Percentiles rank a stretch among this genome's conserved stretches.
Evolutionary conservation across 31 red algal genomes (phyloP).

Genomic region (Porphyra umbilicalis): DNA sequence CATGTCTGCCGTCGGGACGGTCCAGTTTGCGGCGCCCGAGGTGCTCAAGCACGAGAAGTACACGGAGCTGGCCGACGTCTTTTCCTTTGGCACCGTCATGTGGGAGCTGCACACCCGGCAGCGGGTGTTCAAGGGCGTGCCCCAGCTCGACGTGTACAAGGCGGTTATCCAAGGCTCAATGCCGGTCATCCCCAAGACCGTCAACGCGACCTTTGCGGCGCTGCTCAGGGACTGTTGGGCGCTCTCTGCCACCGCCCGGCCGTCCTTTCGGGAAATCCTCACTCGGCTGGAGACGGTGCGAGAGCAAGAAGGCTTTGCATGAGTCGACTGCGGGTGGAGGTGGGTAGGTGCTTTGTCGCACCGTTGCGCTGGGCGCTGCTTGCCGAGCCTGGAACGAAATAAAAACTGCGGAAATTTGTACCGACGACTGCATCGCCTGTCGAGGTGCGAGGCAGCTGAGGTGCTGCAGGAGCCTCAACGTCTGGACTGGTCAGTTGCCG

Average conservation of each 20-base stretch:
- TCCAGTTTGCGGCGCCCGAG: constrained; percentile 93
- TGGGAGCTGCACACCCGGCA: constrained; percentile 83
- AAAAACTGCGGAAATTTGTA: no score
- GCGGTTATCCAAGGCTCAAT: constrained; percentile 48
- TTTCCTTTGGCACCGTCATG: constrained; percentile 90
- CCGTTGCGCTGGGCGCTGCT: no score
- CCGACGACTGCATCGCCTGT: no score
- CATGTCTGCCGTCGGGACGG: constrained; percentile 86
- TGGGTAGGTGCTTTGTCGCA: not conserved
- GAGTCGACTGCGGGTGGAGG: not conserved
- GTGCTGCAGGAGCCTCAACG: no score
- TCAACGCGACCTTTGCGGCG: constrained; percentile 29
- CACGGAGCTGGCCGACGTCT: constrained; percentile 87
- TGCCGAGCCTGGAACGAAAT: no score
- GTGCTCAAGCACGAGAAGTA: constrained; percentile 91
- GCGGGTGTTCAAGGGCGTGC: constrained; percentile 50
- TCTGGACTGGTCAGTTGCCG: no score
- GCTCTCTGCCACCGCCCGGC: constrained; percentile 28
- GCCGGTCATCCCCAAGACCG: constrained; percentile 46
- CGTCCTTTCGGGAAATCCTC: constrained; percentile 50
- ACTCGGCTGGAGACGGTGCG: constrained; percentile 24
- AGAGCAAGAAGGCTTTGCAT: constrained; percentile 18
- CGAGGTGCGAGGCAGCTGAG: no score
- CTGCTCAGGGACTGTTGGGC: constrained; percentile 56
- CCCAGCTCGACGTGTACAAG: constrained; percentile 61